Conservation (phyloP, 768 basidiomycete species). For the Leccinum disarticulatum region DNA sequence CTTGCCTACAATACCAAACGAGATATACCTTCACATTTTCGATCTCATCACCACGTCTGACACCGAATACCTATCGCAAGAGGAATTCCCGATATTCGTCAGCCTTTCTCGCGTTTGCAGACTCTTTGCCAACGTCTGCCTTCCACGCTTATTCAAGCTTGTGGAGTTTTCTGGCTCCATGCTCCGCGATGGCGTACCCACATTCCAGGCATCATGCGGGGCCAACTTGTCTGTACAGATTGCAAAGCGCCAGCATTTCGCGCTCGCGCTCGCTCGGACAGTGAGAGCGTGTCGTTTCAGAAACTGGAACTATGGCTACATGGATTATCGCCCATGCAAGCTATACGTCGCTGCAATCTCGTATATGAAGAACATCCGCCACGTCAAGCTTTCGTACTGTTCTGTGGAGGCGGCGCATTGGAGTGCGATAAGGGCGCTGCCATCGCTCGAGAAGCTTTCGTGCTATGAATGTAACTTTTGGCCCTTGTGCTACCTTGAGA, state of each 20-base stretch:
- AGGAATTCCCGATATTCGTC: no score
- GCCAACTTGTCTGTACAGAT: background rate
- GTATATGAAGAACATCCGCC: slow-evolving; percentile 22
- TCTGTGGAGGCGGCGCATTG: slow-evolving; percentile 18
- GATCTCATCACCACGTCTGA: no score
- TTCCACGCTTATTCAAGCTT: no score
- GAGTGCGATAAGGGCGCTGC: slow-evolving; percentile 10
- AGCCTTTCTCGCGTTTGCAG: no score
- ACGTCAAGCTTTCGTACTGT: slow-evolving; percentile 10
- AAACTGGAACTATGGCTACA: background rate
- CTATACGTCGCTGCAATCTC: background rate
- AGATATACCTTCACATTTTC: no score
- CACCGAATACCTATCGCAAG: no score
- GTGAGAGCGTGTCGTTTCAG: slow-evolving; percentile 2
- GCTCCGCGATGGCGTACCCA: background rate
- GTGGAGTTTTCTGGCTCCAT: slow-evolving; percentile 5
- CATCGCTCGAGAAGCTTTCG: slow-evolving; percentile 16
- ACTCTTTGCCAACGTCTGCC: no score
- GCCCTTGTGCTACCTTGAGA: background rate
- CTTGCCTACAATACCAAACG: no score
- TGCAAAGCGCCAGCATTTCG: background rate
- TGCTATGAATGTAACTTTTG: slow-evolving; percentile 2
- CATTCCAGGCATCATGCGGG: background rate
- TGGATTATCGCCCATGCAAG: background rate
- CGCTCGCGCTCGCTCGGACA: background rate